phyloP scores from a whole-genome alignment of 371 early-diverging fungal species.

The Dinochytrium kinnereticum region DNA sequence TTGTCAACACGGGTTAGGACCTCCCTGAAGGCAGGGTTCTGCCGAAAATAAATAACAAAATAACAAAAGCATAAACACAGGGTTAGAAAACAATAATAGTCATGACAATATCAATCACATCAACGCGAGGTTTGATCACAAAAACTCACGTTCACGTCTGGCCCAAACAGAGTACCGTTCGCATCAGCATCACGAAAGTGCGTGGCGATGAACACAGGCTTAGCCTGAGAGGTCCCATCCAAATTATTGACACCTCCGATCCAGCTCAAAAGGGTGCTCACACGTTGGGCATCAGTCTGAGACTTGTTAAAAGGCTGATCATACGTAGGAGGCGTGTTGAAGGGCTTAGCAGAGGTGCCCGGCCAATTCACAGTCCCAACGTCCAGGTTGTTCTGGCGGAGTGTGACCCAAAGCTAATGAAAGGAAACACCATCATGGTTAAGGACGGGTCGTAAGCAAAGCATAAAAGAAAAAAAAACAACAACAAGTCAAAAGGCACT shows the following conservation, averaged over 20 bases:
- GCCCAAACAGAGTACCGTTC: constrained; percentile 18
- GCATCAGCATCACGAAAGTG: constrained; percentile 14
- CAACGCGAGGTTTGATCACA: too few species aligned
- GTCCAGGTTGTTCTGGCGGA: not conserved
- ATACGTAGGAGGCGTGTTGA: not conserved
- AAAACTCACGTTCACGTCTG: not conserved
- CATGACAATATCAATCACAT: too few species aligned
- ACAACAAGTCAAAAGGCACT: not conserved
- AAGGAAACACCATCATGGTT: not conserved
- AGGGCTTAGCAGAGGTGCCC: not conserved
- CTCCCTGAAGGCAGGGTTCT: not conserved
- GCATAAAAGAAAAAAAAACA: not conserved
- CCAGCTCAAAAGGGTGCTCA: constrained; percentile 11
- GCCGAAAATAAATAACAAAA: too few species aligned
- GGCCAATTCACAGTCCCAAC: constrained; percentile 17
- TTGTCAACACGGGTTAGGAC: constrained; percentile 14
- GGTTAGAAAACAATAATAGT: not conserved
- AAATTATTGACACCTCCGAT: not conserved
- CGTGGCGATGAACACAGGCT: constrained; percentile 15
- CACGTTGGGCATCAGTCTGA: constrained; percentile 11
- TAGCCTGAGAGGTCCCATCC: not conserved
- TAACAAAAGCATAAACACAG: not conserved
- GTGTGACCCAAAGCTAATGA: constrained; percentile 7
- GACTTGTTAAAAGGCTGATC: constrained; percentile 10
- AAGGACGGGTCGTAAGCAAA: too few species aligned